Percentiles rank a stretch among this genome's conserved stretches.
Evolutionary conservation across 495 filamentous ascomycete species (phyloP).

Genomic region (Xylaria sp.): DNA sequence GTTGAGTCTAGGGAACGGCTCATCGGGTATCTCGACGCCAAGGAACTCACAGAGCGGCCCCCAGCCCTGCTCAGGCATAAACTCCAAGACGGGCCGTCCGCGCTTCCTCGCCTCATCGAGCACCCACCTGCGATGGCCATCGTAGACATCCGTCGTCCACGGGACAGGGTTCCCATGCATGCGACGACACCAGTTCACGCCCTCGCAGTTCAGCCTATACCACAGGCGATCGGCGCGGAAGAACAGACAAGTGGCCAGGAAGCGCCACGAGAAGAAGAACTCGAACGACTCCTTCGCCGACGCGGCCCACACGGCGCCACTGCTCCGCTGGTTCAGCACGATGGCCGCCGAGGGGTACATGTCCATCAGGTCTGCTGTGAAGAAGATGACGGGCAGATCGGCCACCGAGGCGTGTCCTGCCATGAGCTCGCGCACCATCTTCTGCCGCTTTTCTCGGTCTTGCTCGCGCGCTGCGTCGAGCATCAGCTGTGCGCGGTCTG

Average conservation of each 20-base stretch:
- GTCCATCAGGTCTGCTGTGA: slow-evolving; percentile 45
- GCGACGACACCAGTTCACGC: not conserved
- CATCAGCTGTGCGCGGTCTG: slow-evolving; percentile 26
- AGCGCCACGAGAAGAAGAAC: slow-evolving; percentile 32
- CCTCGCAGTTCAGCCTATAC: slow-evolving; percentile 2
- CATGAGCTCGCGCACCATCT: slow-evolving; percentile 29
- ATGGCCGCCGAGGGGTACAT: slow-evolving; percentile 46
- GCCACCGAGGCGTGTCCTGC: slow-evolving; percentile 35
- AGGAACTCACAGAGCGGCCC: slow-evolving; percentile 41
- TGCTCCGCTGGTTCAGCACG: slow-evolving; percentile 39
- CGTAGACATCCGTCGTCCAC: slow-evolving; percentile 26
- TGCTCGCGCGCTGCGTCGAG: slow-evolving; percentile 31
- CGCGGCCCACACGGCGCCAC: slow-evolving; percentile 23
- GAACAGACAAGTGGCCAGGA: slow-evolving; percentile 5
- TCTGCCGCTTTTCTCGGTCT: slow-evolving; percentile 32
- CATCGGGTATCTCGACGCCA: slow-evolving; percentile 14
- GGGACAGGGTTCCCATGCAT: not conserved
- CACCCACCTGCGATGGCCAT: slow-evolving; percentile 30
- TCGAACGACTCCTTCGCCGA: slow-evolving; percentile 25
- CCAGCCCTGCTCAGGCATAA: slow-evolving; percentile 41
- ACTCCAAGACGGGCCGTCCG: slow-evolving; percentile 37
- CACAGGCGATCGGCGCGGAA: slow-evolving; percentile 11
- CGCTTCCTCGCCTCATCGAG: slow-evolving; percentile 25
- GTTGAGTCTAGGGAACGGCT: slow-evolving; percentile 41
- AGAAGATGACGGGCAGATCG: slow-evolving; percentile 37